A percentile compares a stretch with the other conserved stretches of the same genome.
phyloP scores from a whole-genome alignment of 2,329 filamentous ascomycete species.

The Cordyceps cateniannulata region DNA sequence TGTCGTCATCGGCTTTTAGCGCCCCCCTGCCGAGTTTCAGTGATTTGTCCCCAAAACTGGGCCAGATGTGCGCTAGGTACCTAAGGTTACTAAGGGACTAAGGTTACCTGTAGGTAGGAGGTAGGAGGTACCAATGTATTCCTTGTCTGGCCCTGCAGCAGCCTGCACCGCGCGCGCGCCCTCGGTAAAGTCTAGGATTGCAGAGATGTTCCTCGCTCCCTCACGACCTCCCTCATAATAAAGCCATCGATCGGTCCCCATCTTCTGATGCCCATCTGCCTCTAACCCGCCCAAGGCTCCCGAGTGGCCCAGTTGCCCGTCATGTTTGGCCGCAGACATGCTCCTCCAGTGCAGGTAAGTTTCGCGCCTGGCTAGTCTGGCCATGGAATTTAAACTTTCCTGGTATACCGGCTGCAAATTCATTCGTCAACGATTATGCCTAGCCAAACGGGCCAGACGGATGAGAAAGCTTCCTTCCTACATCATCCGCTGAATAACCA shows the following conservation, averaged over 20 bases:
- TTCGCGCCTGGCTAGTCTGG: background rate
- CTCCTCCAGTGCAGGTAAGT: slow-evolving; percentile 17
- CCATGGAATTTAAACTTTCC: slow-evolving; percentile 3
- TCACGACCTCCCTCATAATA: background rate
- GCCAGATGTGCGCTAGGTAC: background rate
- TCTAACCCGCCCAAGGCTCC: background rate
- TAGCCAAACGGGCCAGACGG: background rate
- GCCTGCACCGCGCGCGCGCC: background rate
- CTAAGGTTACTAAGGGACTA: no score
- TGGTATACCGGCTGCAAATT: background rate
- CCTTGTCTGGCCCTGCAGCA: background rate
- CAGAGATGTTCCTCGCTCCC: background rate
- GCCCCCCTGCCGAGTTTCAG: slow-evolving; percentile 10
- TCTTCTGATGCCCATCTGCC: slow-evolving; percentile 2
- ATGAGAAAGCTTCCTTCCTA: background rate
- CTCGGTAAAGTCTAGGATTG: background rate
- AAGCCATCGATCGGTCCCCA: background rate
- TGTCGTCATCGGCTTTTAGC: slow-evolving; percentile 13
- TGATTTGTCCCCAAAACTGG: slow-evolving; percentile 11
- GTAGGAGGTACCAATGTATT: no score
- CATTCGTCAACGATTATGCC: background rate
- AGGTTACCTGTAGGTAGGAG: no score
- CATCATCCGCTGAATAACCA: no score
- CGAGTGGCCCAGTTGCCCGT: background rate
- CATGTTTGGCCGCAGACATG: slow-evolving; percentile 19